These are phyloP conservation scores for Calonectria crousiana DNA, from an alignment of 2,329 filamentous ascomycete species.

Conservation along the genomic window DNA sequence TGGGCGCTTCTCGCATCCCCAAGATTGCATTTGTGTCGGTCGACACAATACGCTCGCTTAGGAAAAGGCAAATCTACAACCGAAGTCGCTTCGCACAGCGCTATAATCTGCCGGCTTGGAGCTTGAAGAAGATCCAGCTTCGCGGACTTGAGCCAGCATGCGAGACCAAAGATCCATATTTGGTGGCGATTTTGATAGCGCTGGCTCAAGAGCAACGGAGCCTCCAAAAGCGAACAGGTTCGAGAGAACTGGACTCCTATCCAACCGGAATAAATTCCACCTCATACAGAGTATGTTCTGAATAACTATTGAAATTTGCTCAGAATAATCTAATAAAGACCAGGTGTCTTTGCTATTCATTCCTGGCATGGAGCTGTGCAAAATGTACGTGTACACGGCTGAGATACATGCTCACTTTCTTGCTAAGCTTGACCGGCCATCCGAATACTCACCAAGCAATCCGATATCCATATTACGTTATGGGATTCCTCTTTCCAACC, in stretches of 20 bases:
- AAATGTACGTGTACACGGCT: not conserved
- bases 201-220: not conserved
- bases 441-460: not conserved
- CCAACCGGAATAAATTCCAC: not conserved
- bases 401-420: not conserved
- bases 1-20: not conserved
- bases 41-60: not conserved
- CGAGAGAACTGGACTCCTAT: not conserved
- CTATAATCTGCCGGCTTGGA: not conserved
- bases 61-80: not conserved
- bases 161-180: not conserved
- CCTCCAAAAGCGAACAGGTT: not conserved
- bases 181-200: not conserved
- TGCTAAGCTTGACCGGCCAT: not conserved
- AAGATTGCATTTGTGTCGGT: not conserved
- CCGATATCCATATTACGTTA: not conserved
- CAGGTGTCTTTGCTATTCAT: not conserved
- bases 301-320: too few species aligned
- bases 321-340: not conserved
- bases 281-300: not conserved
- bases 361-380: not conserved
- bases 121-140: not conserved
- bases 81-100: not conserved
- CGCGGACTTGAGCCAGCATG: not conserved
- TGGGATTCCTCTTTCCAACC: not conserved